Evolutionary conservation across 2,329 filamentous ascomycete species (phyloP).

Genomic region (Exophiala dermatitidis): DNA sequence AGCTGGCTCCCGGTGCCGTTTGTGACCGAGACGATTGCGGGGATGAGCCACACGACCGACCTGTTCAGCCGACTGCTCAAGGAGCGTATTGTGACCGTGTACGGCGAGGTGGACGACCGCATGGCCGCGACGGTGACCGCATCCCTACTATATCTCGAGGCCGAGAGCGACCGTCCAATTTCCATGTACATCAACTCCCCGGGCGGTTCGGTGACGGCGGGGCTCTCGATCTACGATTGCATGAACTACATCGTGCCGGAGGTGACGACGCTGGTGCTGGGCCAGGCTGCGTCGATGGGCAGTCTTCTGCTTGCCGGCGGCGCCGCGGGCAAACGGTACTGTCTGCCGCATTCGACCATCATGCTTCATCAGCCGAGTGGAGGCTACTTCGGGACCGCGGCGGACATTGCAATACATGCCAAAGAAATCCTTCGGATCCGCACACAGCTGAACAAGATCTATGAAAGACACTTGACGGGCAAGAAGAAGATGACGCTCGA

Average conservation of each 20-base stretch:
- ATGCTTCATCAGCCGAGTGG: conserved; percentile 97
- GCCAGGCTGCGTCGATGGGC: conserved; percentile 92
- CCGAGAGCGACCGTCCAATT: conserved; percentile 79
- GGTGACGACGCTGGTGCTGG: conserved; percentile 90
- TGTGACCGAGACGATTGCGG: conserved; percentile 26
- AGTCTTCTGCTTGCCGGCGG: conserved; percentile 82
- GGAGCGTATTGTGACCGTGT: conserved; percentile 39
- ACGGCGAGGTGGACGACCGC: conserved; percentile 57
- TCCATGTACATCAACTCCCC: conserved; percentile 98
- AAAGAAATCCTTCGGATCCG: conserved; percentile 89
- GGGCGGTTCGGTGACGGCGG: conserved; percentile 83
- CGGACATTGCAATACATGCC: conserved; percentile 91
- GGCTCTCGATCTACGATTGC: conserved; percentile 90
- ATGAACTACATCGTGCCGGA: conserved; percentile 95
- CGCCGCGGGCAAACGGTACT: conserved; percentile 74
- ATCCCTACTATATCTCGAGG: conserved; percentile 95
- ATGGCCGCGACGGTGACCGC: conserved; percentile 91
- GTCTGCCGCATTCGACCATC: conserved; percentile 80
- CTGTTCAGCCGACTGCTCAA: conserved; percentile 75
- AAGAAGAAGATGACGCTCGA: conserved; percentile 40
- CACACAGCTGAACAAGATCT: conserved; percentile 82
- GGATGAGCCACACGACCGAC: conserved; percentile 51
- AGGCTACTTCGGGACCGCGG: conserved; percentile 59
- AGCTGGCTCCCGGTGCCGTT: conserved; percentile 26
- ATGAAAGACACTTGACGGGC: conserved; percentile 70